Evolutionary conservation across 2,329 filamentous ascomycete species (phyloP).

Genomic region (Cadophora sp.): DNA sequence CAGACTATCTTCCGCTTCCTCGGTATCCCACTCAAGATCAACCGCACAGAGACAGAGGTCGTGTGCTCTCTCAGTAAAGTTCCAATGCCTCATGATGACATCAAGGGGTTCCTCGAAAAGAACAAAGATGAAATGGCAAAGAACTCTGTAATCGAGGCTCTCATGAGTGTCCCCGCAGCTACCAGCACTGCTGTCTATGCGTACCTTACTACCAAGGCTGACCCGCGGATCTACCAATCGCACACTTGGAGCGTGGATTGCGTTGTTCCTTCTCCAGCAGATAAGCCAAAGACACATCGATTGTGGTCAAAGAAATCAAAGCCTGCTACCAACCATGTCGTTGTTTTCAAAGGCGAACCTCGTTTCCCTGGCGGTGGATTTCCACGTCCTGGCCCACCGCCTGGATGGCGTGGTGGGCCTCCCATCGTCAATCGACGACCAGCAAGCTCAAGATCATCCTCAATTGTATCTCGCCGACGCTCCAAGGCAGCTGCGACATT

Average conservation of each 20-base stretch:
- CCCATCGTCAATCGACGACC: not conserved
- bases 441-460: not conserved
- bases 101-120: slow-evolving; percentile 14
- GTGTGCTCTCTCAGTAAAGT: slow-evolving; percentile 1
- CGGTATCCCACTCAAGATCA: slow-evolving; percentile 18
- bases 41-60: slow-evolving; percentile 9
- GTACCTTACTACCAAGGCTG: slow-evolving; percentile 6
- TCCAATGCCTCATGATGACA: slow-evolving; percentile 20
- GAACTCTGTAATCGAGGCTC: not conserved
- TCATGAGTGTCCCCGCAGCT: slow-evolving; percentile 11
- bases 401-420: not conserved
- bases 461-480: not conserved
- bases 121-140: not conserved
- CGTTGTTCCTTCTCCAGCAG: not conserved
- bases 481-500: slow-evolving; percentile 15
- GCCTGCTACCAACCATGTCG: not conserved
- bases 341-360: not conserved
- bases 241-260: slow-evolving; percentile 16
- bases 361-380: not conserved
- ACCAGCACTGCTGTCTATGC: slow-evolving; percentile 19
- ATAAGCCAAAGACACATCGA: not conserved
- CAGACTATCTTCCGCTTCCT: slow-evolving; percentile 21
- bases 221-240: not conserved
- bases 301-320: slow-evolving; percentile 9
- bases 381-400: slow-evolving; percentile 1